Base-by-base conservation (phyloP, 2,329 filamentous ascomycete genomes). In the Colletotrichum sansevieriae region DNA sequence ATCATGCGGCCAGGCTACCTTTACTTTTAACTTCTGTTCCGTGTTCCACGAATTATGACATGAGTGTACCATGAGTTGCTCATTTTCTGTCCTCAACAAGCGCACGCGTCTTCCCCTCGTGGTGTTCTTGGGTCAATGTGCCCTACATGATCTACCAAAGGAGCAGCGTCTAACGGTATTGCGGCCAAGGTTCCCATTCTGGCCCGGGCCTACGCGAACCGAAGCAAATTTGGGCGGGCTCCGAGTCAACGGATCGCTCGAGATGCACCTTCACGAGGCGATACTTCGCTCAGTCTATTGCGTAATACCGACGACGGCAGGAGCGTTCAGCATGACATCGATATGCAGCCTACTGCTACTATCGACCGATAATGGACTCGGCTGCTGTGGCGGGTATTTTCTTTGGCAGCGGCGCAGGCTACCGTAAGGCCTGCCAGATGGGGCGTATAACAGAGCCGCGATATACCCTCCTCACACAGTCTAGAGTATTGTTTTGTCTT, bases 361-460 rank as follows among this genome's bases (percentile, higher is more conserved):
- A 29, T 18, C 44, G 51, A 29, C 52, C 20, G 59, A 22, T 22
- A 22, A 41, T 39, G 35, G 13, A 20, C 13, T 25, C 44, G 43
- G 43, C 44, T 67, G 43, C 44, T 67, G 33, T 43, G 18, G 59
- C 59, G 56, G 29, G 15, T 39, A 18, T 29, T 10, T 13, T 20
- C 18, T 33, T 47, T 41, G 47, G 39, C 35, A 41, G 51, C 59
- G 41, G 49, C 20, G 44, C 33, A 65, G 60, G 33, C 39, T 41
- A 35, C 12, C 35, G 12, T 49, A 7, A 22, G 39, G 10, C 47
- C 22, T 29, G 13, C 12, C 22, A 20, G n/a, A 39, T 46, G 54
- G 63, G 5, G 63, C 56, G 56, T 67, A 69, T 69, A 69, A 15
- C 66, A 52, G 37, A 56, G 63, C 63, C 47, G 49, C 66, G 29